Base-by-base conservation (phyloP, 371 early-diverging fungal genomes). In the Blastocladiella emersonii region DNA sequence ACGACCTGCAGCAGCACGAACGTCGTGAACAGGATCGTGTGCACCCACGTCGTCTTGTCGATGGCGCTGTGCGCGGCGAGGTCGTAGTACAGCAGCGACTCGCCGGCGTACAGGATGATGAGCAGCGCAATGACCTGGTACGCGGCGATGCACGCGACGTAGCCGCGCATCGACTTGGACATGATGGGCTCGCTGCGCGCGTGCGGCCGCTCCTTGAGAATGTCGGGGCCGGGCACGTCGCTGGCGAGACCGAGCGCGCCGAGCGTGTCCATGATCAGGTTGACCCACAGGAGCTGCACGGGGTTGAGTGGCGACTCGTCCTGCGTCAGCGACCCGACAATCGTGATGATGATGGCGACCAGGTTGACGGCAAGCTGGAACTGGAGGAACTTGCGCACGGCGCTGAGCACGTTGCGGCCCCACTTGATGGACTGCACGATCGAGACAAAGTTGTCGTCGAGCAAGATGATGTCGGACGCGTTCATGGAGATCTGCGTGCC, bases 401-500 rank as follows among this genome's bases (percentile, higher is more conserved):
- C 77, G 70, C 88, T 86, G 66, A 85, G 85, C 27, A 90, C 88
- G 70, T 84, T 78, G 35, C 91, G 76, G 39, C 91, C 90, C 89
- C 90, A 89, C 41, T 76, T 74, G 53, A 89, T 81, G 57, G 88
- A 85, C 61, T 81, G 78, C 36, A 89, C 83, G 57, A 90, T 85
- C 59, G 85, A 83, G 3, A 81, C 74, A 71, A 90, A 90, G 67
- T 88, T 87, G 65, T 88, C 89, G 66, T 89, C 85, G 81, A 88
- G 81, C 23, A 90, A 68, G 63, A 90, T 81, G 63, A 90, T 89
- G 25, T 81, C 73, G 4, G 88, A 85, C 0, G 90, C 90, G 71
- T 88, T 85, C 64, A 89, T 89, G 36, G 89, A 86, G 12, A 89
- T 85, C 63, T 89, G 89, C 10, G 90, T 87, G 37, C 91, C 91